Evolutionary conservation across 164 flowering plant genomes (phyloP).

Genomic region (Nelumbo lutea): DNA sequence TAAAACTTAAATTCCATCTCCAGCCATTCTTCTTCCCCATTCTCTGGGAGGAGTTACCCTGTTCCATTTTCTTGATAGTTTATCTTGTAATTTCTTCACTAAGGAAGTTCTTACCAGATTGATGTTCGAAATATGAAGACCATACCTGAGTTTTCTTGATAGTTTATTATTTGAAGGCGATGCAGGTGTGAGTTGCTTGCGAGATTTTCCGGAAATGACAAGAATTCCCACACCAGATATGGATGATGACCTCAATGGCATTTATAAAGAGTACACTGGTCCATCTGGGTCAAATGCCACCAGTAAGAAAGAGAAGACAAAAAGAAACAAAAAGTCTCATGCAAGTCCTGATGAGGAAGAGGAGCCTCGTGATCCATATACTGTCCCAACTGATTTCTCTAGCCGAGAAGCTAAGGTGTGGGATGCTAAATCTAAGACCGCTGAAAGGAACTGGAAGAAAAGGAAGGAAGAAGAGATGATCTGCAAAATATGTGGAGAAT

Average conservation of each 20-base stretch:
- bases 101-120: no score
- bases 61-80: no score
- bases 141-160: not conserved
- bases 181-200: constrained; percentile 10
- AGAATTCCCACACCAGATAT: constrained; percentile 54
- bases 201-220: constrained; percentile 35
- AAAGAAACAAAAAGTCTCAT: constrained; percentile 49
- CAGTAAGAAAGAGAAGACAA: constrained; percentile 36
- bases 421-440: constrained; percentile 99
- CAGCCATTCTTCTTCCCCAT: no score
- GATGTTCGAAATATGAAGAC: no score
- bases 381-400: constrained; percentile 98
- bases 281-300: constrained; percentile 44
- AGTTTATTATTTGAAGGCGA: constrained; percentile 3
- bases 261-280: constrained; percentile 96
- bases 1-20: no score
- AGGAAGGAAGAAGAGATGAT: constrained; percentile 99
- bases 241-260: constrained; percentile 90
- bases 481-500: constrained; percentile 95
- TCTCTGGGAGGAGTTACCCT: no score
- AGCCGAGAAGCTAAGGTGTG: constrained; percentile 98
- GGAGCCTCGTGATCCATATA: constrained; percentile 83
- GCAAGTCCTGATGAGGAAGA: constrained; percentile 76
- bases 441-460: constrained; percentile 99
- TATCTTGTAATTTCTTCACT: no score